A percentile compares a stretch with the other conserved stretches of the same genome.
These are phyloP conservation scores for Saccharomyces hybrid DNA, from an alignment of 1,139 yeast genomes.

Conservation along the genomic window DNA sequence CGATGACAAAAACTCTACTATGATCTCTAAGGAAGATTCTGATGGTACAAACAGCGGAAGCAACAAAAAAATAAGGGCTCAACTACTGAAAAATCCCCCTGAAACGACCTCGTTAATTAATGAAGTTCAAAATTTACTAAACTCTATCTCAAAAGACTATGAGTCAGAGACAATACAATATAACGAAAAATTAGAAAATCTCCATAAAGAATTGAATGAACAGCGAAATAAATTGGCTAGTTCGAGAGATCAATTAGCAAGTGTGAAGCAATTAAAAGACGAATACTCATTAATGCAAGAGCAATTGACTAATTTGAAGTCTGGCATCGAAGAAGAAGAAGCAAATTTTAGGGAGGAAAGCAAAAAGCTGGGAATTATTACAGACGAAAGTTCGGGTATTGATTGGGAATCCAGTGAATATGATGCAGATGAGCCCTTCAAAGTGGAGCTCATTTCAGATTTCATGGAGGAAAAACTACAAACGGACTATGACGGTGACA, in stretches of 20 bases:
- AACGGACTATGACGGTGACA: constrained; percentile 27
- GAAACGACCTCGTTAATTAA: constrained; percentile 24
- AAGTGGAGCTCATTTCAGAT: constrained; percentile 51
- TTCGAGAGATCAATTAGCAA: constrained; percentile 24
- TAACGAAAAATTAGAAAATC: constrained; percentile 20
- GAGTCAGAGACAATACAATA: constrained; percentile 24
- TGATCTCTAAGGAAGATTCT: neutral
- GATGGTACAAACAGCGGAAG: constrained; percentile 3
- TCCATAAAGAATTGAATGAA: constrained; percentile 22
- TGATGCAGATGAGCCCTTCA: constrained; percentile 83
- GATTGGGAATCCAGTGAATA: constrained; percentile 46
- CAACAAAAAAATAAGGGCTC: neutral
- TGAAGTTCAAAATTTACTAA: constrained; percentile 23
- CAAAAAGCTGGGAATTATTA: constrained; percentile 32
- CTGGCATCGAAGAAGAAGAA: constrained; percentile 54
- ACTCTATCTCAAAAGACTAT: constrained; percentile 27
- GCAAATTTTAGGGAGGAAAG: constrained; percentile 39
- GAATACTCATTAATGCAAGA: constrained; percentile 36
- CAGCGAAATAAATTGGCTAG: constrained; percentile 23
- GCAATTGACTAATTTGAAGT: constrained; percentile 46
- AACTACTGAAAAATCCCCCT: constrained; percentile 10
- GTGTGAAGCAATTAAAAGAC: constrained; percentile 27
- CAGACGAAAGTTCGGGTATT: constrained; percentile 32
- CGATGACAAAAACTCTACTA: neutral
- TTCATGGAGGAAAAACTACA: constrained; percentile 37